phyloP scores from a whole-genome alignment of 768 basidiomycete species.

The Psilocybe tampanensis region DNA sequence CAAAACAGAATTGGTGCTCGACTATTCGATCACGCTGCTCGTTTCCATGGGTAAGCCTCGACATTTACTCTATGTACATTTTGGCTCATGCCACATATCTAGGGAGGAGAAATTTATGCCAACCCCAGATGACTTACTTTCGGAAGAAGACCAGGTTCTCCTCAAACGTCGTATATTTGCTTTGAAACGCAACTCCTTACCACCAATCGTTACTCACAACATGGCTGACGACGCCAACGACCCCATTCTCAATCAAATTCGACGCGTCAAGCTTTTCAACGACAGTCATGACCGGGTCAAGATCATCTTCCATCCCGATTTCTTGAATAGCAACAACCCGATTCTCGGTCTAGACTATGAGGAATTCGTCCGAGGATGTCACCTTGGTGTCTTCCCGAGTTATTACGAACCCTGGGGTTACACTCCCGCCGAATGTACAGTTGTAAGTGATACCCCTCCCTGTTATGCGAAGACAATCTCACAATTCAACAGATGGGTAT shows the following conservation, averaged over 20 bases:
- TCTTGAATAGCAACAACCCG: slow-evolving; percentile 96
- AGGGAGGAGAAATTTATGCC: slow-evolving; percentile 79
- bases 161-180: slow-evolving; percentile 97
- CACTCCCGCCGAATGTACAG: slow-evolving; percentile 98
- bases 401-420: slow-evolving; percentile 98
- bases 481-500: slow-evolving; percentile 81
- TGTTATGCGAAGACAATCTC: slow-evolving; percentile 1
- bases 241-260: slow-evolving; percentile 93
- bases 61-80: not conserved
- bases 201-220: slow-evolving; percentile 97
- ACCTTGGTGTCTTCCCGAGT: slow-evolving; percentile 97
- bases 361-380: slow-evolving; percentile 97
- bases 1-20: slow-evolving; percentile 91
- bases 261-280: slow-evolving; percentile 95
- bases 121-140: slow-evolving; percentile 75
- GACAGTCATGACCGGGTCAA: slow-evolving; percentile 88
- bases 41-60: slow-evolving; percentile 81
- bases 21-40: slow-evolving; percentile 92
- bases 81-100: not conserved
- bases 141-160: slow-evolving; percentile 90
- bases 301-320: slow-evolving; percentile 97
- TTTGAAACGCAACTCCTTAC: slow-evolving; percentile 91
- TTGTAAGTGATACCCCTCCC: slow-evolving; percentile 52
- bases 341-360: slow-evolving; percentile 98
- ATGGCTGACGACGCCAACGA: slow-evolving; percentile 94